A percentile compares a stretch with the other conserved stretches of the same genome.
These are phyloP conservation scores for Calocybe gangraenosa DNA, from an alignment of 768 basidiomycete species.

Conservation along the genomic window DNA sequence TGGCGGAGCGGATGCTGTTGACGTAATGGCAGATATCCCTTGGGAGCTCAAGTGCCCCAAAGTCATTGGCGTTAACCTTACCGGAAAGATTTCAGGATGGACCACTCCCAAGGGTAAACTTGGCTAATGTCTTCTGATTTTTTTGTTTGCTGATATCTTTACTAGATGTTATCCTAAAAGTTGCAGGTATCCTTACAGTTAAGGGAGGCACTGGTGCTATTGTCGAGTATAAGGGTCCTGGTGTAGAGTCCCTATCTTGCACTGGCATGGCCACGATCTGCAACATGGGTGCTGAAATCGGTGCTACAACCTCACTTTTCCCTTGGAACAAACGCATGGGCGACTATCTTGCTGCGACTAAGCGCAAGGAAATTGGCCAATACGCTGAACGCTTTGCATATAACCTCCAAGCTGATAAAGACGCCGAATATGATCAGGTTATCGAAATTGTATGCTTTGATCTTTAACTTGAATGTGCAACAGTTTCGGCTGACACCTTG, in stretches of 20 bases:
- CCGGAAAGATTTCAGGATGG: constrained; percentile 95
- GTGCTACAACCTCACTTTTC: constrained; percentile 98
- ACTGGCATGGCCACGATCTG: constrained; percentile 99
- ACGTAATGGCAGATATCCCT: constrained; percentile 96
- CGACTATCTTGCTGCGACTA: constrained; percentile 93
- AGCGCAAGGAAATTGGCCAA: constrained; percentile 79
- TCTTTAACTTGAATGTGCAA: background rate
- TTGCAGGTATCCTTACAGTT: constrained; percentile 97
- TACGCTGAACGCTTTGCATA: constrained; percentile 88
- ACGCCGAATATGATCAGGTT: constrained; percentile 88
- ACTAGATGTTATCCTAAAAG: constrained; percentile 95
- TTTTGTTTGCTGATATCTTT: constrained; percentile 11
- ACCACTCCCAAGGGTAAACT: constrained; percentile 87
- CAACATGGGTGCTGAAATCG: constrained; percentile 99
- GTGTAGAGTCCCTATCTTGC: constrained; percentile 94
- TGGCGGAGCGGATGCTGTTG: constrained; percentile 98
- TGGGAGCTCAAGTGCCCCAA: constrained; percentile 99
- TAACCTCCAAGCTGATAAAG: constrained; percentile 86
- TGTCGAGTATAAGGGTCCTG: constrained; percentile 93
- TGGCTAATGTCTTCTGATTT: background rate
- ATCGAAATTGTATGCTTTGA: constrained; percentile 76
- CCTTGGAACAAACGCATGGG: constrained; percentile 96
- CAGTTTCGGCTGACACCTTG: constrained; percentile 7
- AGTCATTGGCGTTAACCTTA: constrained; percentile 96
- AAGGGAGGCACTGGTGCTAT: constrained; percentile 99